A percentile compares a stretch with the other conserved stretches of the same genome.
These are phyloP conservation scores for Anisogramma anomala DNA, from an alignment of 2,329 filamentous ascomycete genomes.

Conservation along the genomic window DNA sequence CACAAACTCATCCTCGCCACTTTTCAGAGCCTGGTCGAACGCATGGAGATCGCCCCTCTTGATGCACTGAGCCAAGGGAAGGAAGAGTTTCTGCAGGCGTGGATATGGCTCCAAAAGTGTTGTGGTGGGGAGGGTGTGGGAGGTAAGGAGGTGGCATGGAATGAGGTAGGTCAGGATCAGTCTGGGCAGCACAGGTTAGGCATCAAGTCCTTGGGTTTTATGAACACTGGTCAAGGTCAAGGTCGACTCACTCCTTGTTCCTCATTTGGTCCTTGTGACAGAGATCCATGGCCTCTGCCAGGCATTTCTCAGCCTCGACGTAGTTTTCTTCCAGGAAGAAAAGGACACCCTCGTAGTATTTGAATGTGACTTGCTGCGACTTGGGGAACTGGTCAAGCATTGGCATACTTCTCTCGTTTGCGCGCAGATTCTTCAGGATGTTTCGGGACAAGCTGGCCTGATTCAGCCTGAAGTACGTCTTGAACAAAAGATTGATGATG, in stretches of 20 bases:
- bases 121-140: conserved; percentile 67
- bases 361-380: conserved; percentile 87
- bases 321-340: conserved; percentile 93
- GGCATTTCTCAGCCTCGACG: conserved; percentile 64
- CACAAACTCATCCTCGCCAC: conserved; percentile 85
- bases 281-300: conserved; percentile 70
- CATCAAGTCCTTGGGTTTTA: too few species aligned
- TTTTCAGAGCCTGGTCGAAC: conserved; percentile 71
- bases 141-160: conserved; percentile 81
- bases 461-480: conserved; percentile 95
- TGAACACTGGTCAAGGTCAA: too few species aligned
- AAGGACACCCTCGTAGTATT: conserved; percentile 92
- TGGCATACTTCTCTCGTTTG: conserved; percentile 70
- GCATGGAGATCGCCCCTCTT: conserved; percentile 68
- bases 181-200: conserved; percentile 32
- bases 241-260: conserved; percentile 62
- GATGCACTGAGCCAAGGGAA: conserved; percentile 67
- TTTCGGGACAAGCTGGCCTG: conserved; percentile 82
- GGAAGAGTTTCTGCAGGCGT: conserved; percentile 63
- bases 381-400: conserved; percentile 68
- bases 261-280: conserved; percentile 61
- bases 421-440: conserved; percentile 71
- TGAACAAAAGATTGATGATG: conserved; percentile 89
- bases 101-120: conserved; percentile 65
- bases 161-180: conserved; percentile 91